phyloP scores from a whole-genome alignment of 2,329 filamentous ascomycete species.

The Monilinia laxa region DNA sequence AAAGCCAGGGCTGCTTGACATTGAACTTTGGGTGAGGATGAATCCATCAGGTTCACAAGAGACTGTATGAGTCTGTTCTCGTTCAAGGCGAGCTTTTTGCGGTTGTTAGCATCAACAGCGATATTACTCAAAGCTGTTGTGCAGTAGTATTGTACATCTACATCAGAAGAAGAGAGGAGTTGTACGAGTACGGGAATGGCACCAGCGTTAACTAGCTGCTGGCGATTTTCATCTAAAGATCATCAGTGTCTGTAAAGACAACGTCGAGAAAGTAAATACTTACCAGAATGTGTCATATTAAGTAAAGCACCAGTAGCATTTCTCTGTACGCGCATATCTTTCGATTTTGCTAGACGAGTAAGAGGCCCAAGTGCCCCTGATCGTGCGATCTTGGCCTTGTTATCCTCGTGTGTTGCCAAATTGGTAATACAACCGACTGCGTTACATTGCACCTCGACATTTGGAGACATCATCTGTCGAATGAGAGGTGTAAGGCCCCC shows the following conservation, averaged over 20 bases:
- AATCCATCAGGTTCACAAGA: conserved; percentile 94
- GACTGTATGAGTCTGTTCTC: conserved; percentile 92
- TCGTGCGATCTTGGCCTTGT: conserved; percentile 96
- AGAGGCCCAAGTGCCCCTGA: conserved; percentile 90
- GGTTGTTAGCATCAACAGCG: conserved; percentile 87
- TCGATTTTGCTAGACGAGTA: conserved; percentile 90
- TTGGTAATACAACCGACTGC: conserved; percentile 99
- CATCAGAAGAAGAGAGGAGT: conserved; percentile 85
- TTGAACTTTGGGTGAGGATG: conserved; percentile 94
- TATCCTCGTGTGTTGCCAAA: conserved; percentile 95
- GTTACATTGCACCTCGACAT: conserved; percentile 99
- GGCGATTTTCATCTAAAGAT: conserved; percentile 82
- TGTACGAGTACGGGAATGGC: conserved; percentile 98
- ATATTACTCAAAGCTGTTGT: conserved; percentile 98
- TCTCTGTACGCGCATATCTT: conserved; percentile 96
- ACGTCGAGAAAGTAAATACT: conserved; percentile 33
- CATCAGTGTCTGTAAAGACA: conserved; percentile 26
- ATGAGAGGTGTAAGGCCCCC: conserved; percentile 90
- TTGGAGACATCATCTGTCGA: conserved; percentile 95
- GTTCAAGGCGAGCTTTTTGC: conserved; percentile 85
- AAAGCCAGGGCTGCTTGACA: conserved; percentile 94
- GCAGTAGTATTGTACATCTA: conserved; percentile 99
- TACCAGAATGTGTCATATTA: conserved; percentile 99
- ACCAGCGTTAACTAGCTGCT: conserved; percentile 94
- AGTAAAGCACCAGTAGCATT: conserved; percentile 95